Evolutionary conservation across 805 yeast species (phyloP).

Genomic region (Suhomyces canberraensis): DNA sequence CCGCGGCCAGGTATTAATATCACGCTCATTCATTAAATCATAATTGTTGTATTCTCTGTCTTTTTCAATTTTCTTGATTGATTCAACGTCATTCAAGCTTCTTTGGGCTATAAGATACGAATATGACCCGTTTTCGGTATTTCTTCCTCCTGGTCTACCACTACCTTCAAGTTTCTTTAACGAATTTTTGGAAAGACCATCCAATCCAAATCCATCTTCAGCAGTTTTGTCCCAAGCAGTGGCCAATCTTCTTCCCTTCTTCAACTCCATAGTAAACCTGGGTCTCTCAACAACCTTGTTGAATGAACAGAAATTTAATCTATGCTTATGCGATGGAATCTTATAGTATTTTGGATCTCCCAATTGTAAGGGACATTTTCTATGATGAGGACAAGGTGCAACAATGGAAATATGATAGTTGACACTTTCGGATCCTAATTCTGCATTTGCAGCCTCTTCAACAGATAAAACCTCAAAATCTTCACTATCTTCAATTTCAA

Average conservation of each 20-base stretch:
- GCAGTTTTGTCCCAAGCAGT: conserved; percentile 63
- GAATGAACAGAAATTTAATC: conserved; percentile 73
- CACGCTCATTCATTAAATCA: conserved; percentile 16
- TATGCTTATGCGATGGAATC: conserved; percentile 52
- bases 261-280: conserved; percentile 72
- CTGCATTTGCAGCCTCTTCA: conserved; percentile 8
- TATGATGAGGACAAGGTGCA: conserved; percentile 92
- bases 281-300: conserved; percentile 75
- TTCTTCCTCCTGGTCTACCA: conserved; percentile 75
- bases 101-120: conserved; percentile 74
- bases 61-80: conserved; percentile 41
- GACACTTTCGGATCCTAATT: conserved; percentile 20
- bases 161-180: conserved; percentile 52
- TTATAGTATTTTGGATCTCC: conserved; percentile 67
- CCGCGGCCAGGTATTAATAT: conserved; percentile 62
- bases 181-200: conserved; percentile 25
- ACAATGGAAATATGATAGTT: conserved; percentile 60
- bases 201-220: conserved; percentile 54
- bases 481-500: conserved; percentile 41
- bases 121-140: conserved; percentile 67
- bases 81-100: conserved; percentile 40
- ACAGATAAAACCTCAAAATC: conserved; percentile 16
- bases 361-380: conserved; percentile 79
- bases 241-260: conserved; percentile 73
- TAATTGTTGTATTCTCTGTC: conserved; percentile 28